Percentiles rank a stretch among this genome's conserved stretches.
Conservation (phyloP, 108 stramenopile species). For the Licmophora abbreviata region DNA sequence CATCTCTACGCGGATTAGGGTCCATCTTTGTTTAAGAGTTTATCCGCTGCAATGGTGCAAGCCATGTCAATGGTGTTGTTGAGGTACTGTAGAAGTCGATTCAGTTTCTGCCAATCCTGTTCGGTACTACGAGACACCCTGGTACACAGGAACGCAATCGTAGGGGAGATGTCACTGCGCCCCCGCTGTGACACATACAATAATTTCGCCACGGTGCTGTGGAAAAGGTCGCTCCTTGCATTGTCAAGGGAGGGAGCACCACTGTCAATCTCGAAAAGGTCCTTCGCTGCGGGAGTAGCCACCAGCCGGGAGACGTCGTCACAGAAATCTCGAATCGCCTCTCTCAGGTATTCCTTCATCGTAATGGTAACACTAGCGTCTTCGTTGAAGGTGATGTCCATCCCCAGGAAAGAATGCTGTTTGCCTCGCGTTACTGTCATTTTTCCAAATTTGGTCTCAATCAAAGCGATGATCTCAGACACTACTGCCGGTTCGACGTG, state of each 20-base stretch:
- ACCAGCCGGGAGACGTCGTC: not conserved
- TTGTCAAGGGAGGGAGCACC: conserved; percentile 1
- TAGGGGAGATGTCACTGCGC: conserved; percentile 3
- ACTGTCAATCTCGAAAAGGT: conserved; percentile 6
- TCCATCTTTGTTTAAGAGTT: too few species aligned
- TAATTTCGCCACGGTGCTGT: too few species aligned
- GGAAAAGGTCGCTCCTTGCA: not conserved
- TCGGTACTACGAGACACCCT: conserved; percentile 6
- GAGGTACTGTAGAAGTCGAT: conserved; percentile 10
- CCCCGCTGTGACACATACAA: conserved; percentile 4
- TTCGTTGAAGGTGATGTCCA: not conserved
- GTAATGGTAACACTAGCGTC: not conserved
- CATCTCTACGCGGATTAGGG: too few species aligned
- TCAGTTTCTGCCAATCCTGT: conserved; percentile 11
- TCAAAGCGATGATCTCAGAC: not conserved
- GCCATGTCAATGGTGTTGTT: conserved; percentile 6
- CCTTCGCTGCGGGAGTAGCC: conserved; percentile 4
- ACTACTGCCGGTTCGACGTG: not conserved
- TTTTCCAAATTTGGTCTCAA: conserved; percentile 2
- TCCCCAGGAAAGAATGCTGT: conserved; percentile 8
- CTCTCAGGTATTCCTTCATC: conserved; percentile 8
- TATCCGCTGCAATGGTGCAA: not conserved
- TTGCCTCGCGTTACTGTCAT: conserved; percentile 4
- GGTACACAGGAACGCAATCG: conserved; percentile 14
- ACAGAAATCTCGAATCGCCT: not conserved